Conservation (phyloP, 371 early-diverging fungal species). For the Circinella minor region DNA sequence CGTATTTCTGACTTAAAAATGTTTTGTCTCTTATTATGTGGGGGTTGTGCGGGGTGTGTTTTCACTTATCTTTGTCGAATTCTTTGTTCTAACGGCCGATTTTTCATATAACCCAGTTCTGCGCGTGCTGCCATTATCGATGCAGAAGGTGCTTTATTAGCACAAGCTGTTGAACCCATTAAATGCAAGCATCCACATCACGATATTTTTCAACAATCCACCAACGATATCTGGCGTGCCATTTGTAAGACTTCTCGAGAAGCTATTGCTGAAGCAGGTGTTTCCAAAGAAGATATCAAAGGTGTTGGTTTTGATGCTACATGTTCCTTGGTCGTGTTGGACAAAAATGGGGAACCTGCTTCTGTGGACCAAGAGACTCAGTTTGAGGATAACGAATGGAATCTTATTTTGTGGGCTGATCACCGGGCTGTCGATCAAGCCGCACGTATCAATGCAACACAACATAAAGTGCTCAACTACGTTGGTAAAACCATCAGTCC, state of each 20-base stretch:
- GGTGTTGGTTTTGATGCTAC: constrained; percentile 84
- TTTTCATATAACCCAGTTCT: constrained; percentile 24
- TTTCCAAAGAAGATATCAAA: constrained; percentile 42
- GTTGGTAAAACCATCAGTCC: constrained; percentile 71
- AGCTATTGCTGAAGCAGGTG: constrained; percentile 39
- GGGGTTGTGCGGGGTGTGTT: too few relatives aligned
- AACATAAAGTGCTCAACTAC: constrained; percentile 60
- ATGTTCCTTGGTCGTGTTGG: constrained; percentile 70
- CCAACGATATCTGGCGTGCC: constrained; percentile 70
- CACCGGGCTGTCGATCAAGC: constrained; percentile 75
- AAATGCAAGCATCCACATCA: constrained; percentile 52
- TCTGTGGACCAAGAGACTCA: constrained; percentile 50
- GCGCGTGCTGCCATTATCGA: constrained; percentile 69
- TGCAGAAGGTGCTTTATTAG: constrained; percentile 50
- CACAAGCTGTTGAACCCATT: constrained; percentile 55
- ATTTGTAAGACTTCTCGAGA: constrained; percentile 51
- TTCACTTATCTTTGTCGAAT: too few relatives aligned
- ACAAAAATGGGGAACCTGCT: constrained; percentile 54
- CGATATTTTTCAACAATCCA: constrained; percentile 72
- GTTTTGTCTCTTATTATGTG: too few relatives aligned
- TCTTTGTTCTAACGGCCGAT: not conserved
- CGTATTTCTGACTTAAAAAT: too few relatives aligned
- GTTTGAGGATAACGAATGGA: constrained; percentile 48
- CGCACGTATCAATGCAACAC: constrained; percentile 63
- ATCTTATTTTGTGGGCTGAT: constrained; percentile 82